Percentiles rank a stretch among this genome's conserved stretches.
Evolutionary conservation across 2,329 filamentous ascomycete species (phyloP).

Genomic region (Epicoccum sorghinum): DNA sequence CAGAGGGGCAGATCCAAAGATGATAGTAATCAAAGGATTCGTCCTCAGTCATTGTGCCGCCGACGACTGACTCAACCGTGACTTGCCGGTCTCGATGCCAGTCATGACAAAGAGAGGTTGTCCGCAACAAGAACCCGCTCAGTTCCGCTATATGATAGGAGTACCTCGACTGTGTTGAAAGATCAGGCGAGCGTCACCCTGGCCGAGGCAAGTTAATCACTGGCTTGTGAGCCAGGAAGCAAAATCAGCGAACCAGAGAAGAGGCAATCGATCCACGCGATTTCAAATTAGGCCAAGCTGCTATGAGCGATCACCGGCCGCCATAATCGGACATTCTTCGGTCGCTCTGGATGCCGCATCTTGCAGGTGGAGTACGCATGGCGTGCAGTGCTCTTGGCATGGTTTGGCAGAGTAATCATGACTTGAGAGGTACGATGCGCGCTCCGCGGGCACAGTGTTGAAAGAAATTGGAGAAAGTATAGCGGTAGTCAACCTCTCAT

Average conservation of each 20-base stretch:
- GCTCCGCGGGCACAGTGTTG: constrained; percentile 7
- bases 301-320: constrained; percentile 25
- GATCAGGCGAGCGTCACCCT: constrained; percentile 21
- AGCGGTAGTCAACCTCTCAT: constrained; percentile 5
- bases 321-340: constrained; percentile 41
- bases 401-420: constrained; percentile 24
- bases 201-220: constrained; percentile 23
- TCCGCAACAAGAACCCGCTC: constrained; percentile 12
- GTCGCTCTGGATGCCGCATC: constrained; percentile 20
- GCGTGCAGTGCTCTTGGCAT: constrained; percentile 12
- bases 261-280: constrained; percentile 19
- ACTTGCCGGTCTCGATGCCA: constrained; percentile 4
- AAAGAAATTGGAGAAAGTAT: constrained; percentile 9
- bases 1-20: neutral
- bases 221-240: constrained; percentile 17
- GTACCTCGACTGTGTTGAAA: constrained; percentile 7
- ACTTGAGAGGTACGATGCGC: constrained; percentile 14
- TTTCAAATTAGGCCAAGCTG: constrained; percentile 25
- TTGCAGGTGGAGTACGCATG: constrained; percentile 15
- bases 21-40: neutral
- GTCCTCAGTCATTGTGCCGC: neutral
- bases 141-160: constrained; percentile 11
- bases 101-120: constrained; percentile 16
- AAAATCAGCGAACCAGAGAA: constrained; percentile 13
- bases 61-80: constrained; percentile 9